These are phyloP conservation scores for Bonia amplexicaulis DNA, from an alignment of 176 grass and related monocot species.

Conservation along the genomic window DNA sequence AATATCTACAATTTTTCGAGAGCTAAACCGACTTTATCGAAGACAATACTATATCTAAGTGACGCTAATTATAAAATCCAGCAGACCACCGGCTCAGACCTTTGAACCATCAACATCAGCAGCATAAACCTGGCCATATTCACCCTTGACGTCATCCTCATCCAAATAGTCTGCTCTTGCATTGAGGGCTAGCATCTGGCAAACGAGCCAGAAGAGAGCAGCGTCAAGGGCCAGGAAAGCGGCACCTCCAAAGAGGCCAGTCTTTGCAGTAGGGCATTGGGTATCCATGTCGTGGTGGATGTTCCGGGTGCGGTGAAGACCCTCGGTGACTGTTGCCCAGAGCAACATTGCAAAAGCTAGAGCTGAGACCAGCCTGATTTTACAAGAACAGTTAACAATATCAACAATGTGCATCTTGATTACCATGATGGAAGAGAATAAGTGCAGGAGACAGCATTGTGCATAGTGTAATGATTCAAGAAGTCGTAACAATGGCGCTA, in stretches of 20 bases:
- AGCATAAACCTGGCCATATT: slow-evolving; percentile 67
- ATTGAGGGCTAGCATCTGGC: slow-evolving; percentile 69
- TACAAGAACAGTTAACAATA: slow-evolving; percentile 4
- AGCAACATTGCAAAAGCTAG: slow-evolving; percentile 55
- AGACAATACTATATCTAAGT: slow-evolving; percentile 2
- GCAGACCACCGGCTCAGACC: slow-evolving; percentile 10
- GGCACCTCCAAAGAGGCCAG: slow-evolving; percentile 72
- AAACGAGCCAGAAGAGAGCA: slow-evolving; percentile 67
- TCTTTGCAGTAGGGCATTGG: slow-evolving; percentile 77
- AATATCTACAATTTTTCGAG: slow-evolving; percentile 36
- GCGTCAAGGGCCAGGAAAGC: slow-evolving; percentile 70
- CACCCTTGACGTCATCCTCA: slow-evolving; percentile 53
- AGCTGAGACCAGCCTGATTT: slow-evolving; percentile 59
- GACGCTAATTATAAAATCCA: background rate
- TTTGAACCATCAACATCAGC: slow-evolving; percentile 11
- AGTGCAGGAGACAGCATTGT: background rate
- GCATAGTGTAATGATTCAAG: background rate
- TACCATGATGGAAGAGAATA: background rate
- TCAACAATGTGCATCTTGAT: background rate
- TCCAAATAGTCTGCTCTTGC: slow-evolving; percentile 66
- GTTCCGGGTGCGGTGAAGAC: slow-evolving; percentile 39
- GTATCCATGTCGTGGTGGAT: slow-evolving; percentile 51
- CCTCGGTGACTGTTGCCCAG: slow-evolving; percentile 61
- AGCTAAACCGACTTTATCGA: slow-evolving; percentile 4
- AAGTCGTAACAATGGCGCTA: background rate